Percentiles rank a stretch among this genome's conserved stretches.
Evolutionary conservation across 305 asterid genomes (phyloP).

Genomic region (Lippia alba): DNA sequence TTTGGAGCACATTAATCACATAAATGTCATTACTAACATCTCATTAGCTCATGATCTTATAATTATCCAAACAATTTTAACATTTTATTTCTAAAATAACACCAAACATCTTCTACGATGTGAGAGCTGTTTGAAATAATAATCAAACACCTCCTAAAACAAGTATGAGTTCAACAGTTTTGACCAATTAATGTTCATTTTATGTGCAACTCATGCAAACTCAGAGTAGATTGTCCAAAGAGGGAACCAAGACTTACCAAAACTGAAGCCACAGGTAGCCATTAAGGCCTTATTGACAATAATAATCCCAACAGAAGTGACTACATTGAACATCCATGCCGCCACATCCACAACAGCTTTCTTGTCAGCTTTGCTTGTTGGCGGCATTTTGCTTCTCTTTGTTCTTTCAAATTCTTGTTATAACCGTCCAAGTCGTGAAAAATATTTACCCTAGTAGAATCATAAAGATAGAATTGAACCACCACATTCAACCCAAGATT

Average conservation of each 20-base stretch:
- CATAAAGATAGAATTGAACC: constrained; percentile 30
- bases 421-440: constrained; percentile 35
- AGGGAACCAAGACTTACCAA: constrained; percentile 57
- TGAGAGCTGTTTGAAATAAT: too few species aligned
- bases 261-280: constrained; percentile 91
- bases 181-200: constrained; percentile 4
- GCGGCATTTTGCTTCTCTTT: constrained; percentile 60
- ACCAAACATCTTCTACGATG: too few species aligned
- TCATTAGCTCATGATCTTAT: too few species aligned
- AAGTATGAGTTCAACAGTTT: constrained; percentile 13
- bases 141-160: background rate
- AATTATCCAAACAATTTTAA: too few species aligned
- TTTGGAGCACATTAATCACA: too few species aligned
- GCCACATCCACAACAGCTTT: constrained; percentile 79
- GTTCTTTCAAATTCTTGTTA: constrained; percentile 21
- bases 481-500: constrained; percentile 41
- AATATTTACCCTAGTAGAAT: constrained; percentile 38
- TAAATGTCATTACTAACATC: too few species aligned
- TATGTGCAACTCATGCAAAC: constrained; percentile 25
- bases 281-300: constrained; percentile 87
- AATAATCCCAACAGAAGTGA: constrained; percentile 82
- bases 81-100: too few species aligned
- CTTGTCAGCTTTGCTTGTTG: constrained; percentile 80
- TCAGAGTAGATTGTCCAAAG: constrained; percentile 4
- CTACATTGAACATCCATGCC: constrained; percentile 82